Conservation (phyloP, 1,284 basidiomycete genomes). For the Pascua sp. region DNA sequence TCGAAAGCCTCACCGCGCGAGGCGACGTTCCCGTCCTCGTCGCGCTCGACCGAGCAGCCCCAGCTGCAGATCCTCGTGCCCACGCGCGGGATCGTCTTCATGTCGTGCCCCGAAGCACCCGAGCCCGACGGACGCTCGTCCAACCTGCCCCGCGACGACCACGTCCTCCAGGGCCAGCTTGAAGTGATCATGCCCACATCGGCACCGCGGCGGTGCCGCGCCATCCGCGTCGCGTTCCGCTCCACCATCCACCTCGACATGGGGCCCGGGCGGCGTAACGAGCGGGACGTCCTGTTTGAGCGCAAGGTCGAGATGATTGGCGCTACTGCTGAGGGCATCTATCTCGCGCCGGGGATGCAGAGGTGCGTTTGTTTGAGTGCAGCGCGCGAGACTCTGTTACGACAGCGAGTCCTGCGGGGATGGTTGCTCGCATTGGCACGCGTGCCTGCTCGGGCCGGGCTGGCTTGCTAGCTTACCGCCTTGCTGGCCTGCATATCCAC, state of each 20-base stretch:
- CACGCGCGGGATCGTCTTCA: conserved; percentile 14
- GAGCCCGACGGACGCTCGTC: neutral
- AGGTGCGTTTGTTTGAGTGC: no score
- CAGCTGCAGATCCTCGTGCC: conserved; percentile 4
- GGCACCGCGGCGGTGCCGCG: conserved; percentile 4
- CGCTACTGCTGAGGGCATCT: conserved; percentile 22
- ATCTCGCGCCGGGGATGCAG: conserved; percentile 23
- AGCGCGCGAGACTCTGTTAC: no score
- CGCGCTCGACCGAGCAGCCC: neutral
- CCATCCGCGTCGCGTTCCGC: conserved; percentile 16
- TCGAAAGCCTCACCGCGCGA: neutral
- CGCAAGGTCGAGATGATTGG: conserved; percentile 21
- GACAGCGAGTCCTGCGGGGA: no score
- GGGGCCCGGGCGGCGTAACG: conserved; percentile 7
- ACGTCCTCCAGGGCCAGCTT: conserved; percentile 15
- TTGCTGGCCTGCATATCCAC: no score
- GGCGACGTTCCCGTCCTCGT: neutral
- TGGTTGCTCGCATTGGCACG: no score
- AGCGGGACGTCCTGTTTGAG: conserved; percentile 20
- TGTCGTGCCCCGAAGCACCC: conserved; percentile 4
- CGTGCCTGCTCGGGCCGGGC: no score
- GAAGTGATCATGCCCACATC: conserved; percentile 4
- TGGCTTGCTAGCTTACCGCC: no score
- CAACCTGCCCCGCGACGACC: conserved; percentile 11
- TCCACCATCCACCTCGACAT: conserved; percentile 15